Conservation (phyloP, 1,139 yeast genomes). For the Geotrichum cucujoidarum region DNA sequence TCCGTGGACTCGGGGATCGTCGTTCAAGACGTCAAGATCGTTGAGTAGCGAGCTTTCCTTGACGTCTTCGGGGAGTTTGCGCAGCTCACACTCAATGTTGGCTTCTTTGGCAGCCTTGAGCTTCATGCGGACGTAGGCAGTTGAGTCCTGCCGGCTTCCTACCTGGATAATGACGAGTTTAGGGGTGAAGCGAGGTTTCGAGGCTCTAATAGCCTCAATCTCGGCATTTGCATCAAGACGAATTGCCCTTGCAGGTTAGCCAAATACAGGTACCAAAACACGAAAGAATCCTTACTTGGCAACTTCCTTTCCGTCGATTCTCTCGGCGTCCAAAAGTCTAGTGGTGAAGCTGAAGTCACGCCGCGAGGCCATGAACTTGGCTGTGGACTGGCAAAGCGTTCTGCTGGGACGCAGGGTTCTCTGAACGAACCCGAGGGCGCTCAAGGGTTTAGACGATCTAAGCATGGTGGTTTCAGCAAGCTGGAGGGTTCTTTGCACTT, state of each 20-base stretch:
- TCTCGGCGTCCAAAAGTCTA: conserved; percentile 29
- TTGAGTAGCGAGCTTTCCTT: conserved; percentile 48
- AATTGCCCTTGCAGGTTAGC: conserved; percentile 22
- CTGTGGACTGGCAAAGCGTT: conserved; percentile 5
- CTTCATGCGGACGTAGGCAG: conserved; percentile 92
- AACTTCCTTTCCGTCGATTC: conserved; percentile 68
- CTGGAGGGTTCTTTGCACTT: no score
- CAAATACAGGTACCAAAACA: not conserved
- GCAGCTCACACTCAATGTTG: conserved; percentile 34
- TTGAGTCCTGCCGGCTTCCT: conserved; percentile 83
- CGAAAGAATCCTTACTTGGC: conserved; percentile 42
- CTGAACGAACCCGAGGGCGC: not conserved
- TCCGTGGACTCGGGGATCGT: conserved; percentile 72
- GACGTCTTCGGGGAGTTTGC: conserved; percentile 33
- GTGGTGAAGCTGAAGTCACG: conserved; percentile 18
- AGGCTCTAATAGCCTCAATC: conserved; percentile 46
- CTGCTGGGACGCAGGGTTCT: conserved; percentile 2
- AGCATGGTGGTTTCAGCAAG: conserved; percentile 11
- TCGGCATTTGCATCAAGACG: conserved; percentile 36
- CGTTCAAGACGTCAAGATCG: conserved; percentile 59
- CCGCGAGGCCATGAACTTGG: conserved; percentile 2
- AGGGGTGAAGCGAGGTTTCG: conserved; percentile 63
- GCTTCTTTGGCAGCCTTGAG: conserved; percentile 69
- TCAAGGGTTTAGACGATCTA: conserved; percentile 10
- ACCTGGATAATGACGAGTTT: conserved; percentile 82